Evolutionary conservation across 176 grass and related monocot species (phyloP).

Genomic region (Eleusine indica): DNA sequence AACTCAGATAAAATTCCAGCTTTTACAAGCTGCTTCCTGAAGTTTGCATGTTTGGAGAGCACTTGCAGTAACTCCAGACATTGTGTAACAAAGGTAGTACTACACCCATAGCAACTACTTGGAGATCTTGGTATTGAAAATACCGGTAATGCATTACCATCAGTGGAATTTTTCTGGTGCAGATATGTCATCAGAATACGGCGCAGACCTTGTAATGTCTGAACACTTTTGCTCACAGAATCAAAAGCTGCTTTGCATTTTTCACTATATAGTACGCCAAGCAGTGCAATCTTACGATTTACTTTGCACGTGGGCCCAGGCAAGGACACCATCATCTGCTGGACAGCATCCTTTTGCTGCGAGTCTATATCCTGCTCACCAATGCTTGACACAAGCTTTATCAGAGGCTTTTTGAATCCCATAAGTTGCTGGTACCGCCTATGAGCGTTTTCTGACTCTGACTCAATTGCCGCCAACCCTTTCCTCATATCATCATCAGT

Average conservation of each 20-base stretch:
- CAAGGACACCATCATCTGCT: constrained; percentile 99
- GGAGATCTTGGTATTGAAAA: constrained; percentile 78
- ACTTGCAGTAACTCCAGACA: constrained; percentile 95
- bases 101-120: constrained; percentile 92
- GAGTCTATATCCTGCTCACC: constrained; percentile 95
- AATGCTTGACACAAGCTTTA: constrained; percentile 96
- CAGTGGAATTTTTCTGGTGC: constrained; percentile 79
- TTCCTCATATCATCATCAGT: constrained; percentile 98
- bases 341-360: constrained; percentile 95
- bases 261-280: constrained; percentile 97
- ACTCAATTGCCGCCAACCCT: constrained; percentile 93
- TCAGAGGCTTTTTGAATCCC: constrained; percentile 96
- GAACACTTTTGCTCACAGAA: constrained; percentile 97
- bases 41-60: constrained; percentile 82
- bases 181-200: constrained; percentile 88
- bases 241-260: constrained; percentile 99
- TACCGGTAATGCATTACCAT: constrained; percentile 45
- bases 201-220: constrained; percentile 91
- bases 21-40: constrained; percentile 83
- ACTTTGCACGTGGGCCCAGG: constrained; percentile 96
- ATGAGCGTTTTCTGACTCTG: constrained; percentile 97
- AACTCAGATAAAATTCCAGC: constrained; percentile 86
- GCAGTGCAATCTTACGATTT: constrained; percentile 94
- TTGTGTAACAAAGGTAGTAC: constrained; percentile 88
- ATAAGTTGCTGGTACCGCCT: constrained; percentile 96